Evolutionary conservation across 192 early-diverging fungal species (phyloP), one percentile per base, ranked within the genome.

Genomic region (Thamnidium elegans): DNA sequence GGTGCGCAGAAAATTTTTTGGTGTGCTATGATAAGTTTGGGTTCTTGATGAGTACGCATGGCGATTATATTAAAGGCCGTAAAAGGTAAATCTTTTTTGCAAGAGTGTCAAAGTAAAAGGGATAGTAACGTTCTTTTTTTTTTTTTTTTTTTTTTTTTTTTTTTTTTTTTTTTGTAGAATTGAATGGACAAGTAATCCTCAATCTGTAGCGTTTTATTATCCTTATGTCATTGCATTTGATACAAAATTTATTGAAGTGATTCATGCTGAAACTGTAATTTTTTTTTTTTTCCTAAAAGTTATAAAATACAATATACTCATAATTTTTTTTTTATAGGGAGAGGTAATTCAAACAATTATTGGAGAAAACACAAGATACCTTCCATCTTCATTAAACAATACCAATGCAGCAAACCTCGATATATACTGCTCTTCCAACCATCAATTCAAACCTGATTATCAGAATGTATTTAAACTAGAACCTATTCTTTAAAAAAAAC

Each of bases 171-270:
- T 44, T 1, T 20, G 8, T 14, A 39, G 36, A n/a, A 64, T 68
- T 23, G 72, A 88, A 61, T 98, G 95, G 95, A 85, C 85, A 30
- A 95, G 96, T 1, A 71, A 77, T 1, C 96, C 96, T 13, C 83
- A 81, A 20, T 70, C 80, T 19, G 91, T 94, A 67, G 87, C 92
- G 30, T 84, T 88, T 13, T 78, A 81, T 19, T 75, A 90, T 45
- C 94, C 93, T n/a, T 97, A 92, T 72, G 75, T 98, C 30, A 75
- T 97, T 60, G 96, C 93, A 0, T 96, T 92, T 73, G 94, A 96
- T 46, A 79, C 86, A 8, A 82, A 79, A 50, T 94, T 97, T 62
- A 92, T 98, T 62, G 96, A 98, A 76, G 79, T 98, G 23, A 87
- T 90, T 45, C 76, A 94, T 63, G 80, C 90, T 1, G 87, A 92